Evolutionary conservation across 2,329 filamentous ascomycete genomes (phyloP), one percentile per base, ranked within the genome.

Genomic region (Aspergillus aculeatinus): DNA sequence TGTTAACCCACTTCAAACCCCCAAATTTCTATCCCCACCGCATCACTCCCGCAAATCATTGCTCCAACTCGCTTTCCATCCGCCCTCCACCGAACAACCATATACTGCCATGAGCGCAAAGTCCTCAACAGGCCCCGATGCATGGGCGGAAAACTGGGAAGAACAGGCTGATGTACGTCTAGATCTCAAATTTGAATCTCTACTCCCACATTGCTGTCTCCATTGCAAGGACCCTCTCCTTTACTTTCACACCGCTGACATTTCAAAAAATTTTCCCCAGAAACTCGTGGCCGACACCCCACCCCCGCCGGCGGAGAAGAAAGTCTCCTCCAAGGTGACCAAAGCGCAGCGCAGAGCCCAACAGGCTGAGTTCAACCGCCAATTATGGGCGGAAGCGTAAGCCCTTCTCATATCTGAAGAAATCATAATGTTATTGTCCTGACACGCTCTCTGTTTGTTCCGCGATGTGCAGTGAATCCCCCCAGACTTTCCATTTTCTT

Each of bases 131-230:
- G 79, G 77, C 60, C 88, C 90, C 42, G 86, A 92, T 74, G 93
- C 92, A 21, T 97, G 94, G 94, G 92, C 94, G 65, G 88, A 96
- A 68, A 91, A 96, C 71, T 98, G 93, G 92, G 91, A 94, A 74
- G 78, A 81, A 5, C 84, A 89, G 72, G 91, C 90, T 59, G 92
- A 96, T 78, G 85, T 87, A 80, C 59, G 71, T 68, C 48, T 44
- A 29, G 27, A 29, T 2, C 27, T 6, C 10, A 29, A 10, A 7
- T 29, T 29, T 9, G 7, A 29, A 29, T 10, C 7, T 29, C 27
- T 29, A 29, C 7, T 7, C 27, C 27, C 27, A 29, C 9, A 9
- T 29, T 29, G 27, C 27, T 29, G 27, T 29, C 27, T 3, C 27
- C 27, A 29, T 29, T 29, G 27, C 27, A 29, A 9, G 27, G 35